These are phyloP conservation scores for Claviceps sp. DNA, from an alignment of 2,329 filamentous ascomycete genomes.

Conservation along the genomic window DNA sequence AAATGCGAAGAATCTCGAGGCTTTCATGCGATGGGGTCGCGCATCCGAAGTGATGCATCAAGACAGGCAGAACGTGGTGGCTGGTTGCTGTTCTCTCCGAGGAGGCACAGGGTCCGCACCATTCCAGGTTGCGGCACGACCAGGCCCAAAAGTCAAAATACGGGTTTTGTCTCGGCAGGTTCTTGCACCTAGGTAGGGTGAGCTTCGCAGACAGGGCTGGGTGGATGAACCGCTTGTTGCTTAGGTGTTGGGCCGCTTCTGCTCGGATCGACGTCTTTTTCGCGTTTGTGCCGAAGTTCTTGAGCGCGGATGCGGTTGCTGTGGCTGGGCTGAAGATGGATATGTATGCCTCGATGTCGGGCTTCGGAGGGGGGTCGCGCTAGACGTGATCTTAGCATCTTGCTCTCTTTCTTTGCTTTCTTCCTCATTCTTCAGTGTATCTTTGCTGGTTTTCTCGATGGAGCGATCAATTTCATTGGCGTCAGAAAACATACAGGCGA, in stretches of 20 bases:
- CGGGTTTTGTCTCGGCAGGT: conserved; percentile 40
- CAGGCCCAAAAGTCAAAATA: conserved; percentile 56
- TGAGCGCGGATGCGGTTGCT: conserved; percentile 47
- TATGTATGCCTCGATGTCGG: conserved; percentile 54
- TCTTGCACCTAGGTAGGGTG: conserved; percentile 33
- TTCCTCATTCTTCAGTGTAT: too few species aligned
- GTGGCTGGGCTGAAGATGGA: conserved; percentile 50
- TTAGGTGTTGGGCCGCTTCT: conserved; percentile 42
- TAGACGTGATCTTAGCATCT: conserved; percentile 8
- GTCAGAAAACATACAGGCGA: conserved; percentile 15
- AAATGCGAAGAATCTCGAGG: conserved; percentile 42
- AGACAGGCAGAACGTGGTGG: conserved; percentile 57
- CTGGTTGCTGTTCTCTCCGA: conserved; percentile 39
- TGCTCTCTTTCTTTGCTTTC: background rate
- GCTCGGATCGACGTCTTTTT: conserved; percentile 46
- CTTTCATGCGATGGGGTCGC: conserved; percentile 54
- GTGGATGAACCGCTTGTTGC: conserved; percentile 36
- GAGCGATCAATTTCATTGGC: too few species aligned
- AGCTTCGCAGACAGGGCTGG: conserved; percentile 23
- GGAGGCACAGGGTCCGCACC: conserved; percentile 44
- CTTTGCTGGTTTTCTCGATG: background rate
- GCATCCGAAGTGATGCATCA: conserved; percentile 72
- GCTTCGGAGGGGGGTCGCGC: conserved; percentile 33
- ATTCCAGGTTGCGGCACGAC: conserved; percentile 49
- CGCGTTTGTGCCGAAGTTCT: conserved; percentile 50